phyloP scores from a whole-genome alignment of 768 basidiomycete genomes.

The Suillus lakei region DNA sequence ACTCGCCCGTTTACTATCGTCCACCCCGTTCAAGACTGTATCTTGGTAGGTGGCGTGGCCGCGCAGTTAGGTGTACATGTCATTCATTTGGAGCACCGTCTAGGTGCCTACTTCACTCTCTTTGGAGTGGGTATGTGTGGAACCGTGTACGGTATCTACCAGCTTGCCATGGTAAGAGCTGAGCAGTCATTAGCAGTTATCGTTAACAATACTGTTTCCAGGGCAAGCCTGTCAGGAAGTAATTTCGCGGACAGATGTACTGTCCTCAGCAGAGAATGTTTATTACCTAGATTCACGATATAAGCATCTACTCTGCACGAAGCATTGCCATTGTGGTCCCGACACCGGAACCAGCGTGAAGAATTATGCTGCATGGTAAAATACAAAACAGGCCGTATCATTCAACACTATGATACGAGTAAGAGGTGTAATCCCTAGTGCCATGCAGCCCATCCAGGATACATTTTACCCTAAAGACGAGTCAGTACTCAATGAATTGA shows the following conservation, averaged over 20 bases:
- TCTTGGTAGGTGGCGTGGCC: constrained; percentile 50
- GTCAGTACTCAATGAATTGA: constrained; percentile 12
- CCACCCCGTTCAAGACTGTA: constrained; percentile 66
- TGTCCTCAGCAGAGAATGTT: not conserved
- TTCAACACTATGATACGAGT: not conserved
- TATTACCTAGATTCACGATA: not conserved
- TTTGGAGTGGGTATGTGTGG: constrained; percentile 61
- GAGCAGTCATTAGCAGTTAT: constrained; percentile 3
- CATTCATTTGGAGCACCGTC: not conserved
- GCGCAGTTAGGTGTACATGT: constrained; percentile 6
- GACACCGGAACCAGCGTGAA: constrained; percentile 5
- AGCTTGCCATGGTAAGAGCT: constrained; percentile 48
- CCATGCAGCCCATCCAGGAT: constrained; percentile 90
- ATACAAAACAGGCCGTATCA: not conserved
- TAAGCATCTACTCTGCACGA: constrained; percentile 14
- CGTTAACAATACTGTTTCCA: constrained; percentile 7
- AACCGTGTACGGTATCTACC: constrained; percentile 53
- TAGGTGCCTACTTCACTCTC: constrained; percentile 59
- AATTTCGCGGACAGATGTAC: not conserved
- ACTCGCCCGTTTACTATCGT: constrained; percentile 61
- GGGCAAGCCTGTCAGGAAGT: constrained; percentile 33
- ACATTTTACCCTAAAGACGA: constrained; percentile 78
- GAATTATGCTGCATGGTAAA: not conserved
- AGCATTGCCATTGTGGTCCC: constrained; percentile 12
- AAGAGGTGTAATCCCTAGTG: constrained; percentile 43